Evolutionary conservation across 129 eudicot genomes (phyloP).

Genomic region (Centella asiatica): DNA sequence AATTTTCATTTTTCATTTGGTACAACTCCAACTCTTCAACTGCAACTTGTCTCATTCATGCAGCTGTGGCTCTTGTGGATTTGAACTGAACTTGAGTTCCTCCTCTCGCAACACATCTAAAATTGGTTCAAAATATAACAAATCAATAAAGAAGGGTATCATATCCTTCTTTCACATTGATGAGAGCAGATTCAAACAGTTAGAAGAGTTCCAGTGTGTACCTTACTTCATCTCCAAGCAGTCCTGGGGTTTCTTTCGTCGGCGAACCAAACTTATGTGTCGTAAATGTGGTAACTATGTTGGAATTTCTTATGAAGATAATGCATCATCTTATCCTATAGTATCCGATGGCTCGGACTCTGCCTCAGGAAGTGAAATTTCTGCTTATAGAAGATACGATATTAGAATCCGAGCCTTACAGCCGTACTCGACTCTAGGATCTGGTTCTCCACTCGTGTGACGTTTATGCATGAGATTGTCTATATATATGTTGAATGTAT

Average conservation of each 20-base stretch:
- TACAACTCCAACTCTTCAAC: too few species aligned
- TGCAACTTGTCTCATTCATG: constrained; percentile 10
- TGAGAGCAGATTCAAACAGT: constrained; percentile 70
- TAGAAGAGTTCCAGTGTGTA: constrained; percentile 49
- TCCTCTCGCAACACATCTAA: constrained; percentile 71
- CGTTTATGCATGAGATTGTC: background rate
- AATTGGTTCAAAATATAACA: constrained; percentile 80
- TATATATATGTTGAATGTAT: background rate
- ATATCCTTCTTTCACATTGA: constrained; percentile 67
- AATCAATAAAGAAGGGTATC: constrained; percentile 73
- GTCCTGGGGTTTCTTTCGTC: constrained; percentile 53
- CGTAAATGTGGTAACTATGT: constrained; percentile 69
- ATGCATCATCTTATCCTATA: constrained; percentile 31
- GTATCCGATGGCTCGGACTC: constrained; percentile 37
- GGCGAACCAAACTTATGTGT: constrained; percentile 67
- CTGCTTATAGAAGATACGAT: constrained; percentile 47
- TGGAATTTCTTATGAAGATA: constrained; percentile 50
- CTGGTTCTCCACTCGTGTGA: constrained; percentile 37
- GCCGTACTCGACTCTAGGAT: constrained; percentile 46
- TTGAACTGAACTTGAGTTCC: constrained; percentile 72
- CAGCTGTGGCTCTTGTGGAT: constrained; percentile 93
- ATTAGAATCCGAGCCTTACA: constrained; percentile 77
- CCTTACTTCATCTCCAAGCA: constrained; percentile 66
- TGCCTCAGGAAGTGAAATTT: constrained; percentile 28
- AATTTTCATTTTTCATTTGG: background rate